These are phyloP conservation scores for Fomes fomentarius DNA, from an alignment of 1,284 basidiomycete genomes.

Conservation along the genomic window DNA sequence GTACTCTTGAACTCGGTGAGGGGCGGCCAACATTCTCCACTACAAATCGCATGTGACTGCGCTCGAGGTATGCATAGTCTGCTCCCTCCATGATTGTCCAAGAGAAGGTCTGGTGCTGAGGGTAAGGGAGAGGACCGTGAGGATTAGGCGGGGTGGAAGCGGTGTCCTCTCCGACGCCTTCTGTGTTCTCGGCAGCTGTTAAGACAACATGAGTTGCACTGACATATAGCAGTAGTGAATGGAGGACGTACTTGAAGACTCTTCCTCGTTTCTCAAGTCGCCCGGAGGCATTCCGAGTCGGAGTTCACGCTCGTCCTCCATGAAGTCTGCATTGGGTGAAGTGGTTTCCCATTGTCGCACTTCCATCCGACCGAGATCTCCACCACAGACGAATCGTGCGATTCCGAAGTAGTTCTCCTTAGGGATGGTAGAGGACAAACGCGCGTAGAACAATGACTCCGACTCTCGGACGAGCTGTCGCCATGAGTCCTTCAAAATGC, in stretches of 20 bases:
- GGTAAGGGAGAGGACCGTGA: neutral
- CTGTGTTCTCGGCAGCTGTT: too few relatives aligned
- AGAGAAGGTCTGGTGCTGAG: neutral
- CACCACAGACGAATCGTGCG: constrained; percentile 1
- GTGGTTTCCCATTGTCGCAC: neutral
- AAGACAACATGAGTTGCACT: too few relatives aligned
- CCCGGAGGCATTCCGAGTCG: neutral
- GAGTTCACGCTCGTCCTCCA: neutral
- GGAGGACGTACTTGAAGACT: too few relatives aligned
- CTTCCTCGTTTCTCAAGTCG: too few relatives aligned
- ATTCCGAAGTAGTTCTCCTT: constrained; percentile 1
- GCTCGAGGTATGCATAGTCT: neutral
- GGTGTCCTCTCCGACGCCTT: neutral
- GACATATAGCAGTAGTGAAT: too few relatives aligned
- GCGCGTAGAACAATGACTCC: constrained; percentile 10
- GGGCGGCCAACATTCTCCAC: constrained; percentile 5
- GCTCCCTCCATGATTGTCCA: neutral
- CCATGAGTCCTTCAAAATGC: constrained; percentile 1
- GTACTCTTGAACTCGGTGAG: constrained; percentile 15
- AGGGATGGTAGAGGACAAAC: neutral
- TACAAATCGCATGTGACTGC: constrained; percentile 9
- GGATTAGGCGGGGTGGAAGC: neutral
- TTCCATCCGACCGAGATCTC: constrained; percentile 8
- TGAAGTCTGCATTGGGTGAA: neutral
- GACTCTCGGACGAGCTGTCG: constrained; percentile 7